These are phyloP conservation scores for Acer negundo DNA, from an alignment of 345 rosid species.

Conservation along the genomic window DNA sequence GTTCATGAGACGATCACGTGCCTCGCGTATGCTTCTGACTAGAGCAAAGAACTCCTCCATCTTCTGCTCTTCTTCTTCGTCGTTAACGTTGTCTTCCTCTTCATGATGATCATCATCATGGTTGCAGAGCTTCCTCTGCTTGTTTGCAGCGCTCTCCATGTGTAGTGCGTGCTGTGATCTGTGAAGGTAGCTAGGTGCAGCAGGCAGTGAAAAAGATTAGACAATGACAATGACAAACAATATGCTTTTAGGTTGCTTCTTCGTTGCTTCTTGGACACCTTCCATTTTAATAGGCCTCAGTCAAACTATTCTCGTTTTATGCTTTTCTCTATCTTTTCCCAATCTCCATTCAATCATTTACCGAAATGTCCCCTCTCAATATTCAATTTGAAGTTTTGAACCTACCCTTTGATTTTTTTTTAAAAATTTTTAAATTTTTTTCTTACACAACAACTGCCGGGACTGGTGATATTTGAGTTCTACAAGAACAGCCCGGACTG, in stretches of 20 bases:
- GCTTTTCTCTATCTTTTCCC: not conserved
- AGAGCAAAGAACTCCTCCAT: constrained; percentile 48
- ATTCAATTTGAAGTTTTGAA: too few relatives aligned
- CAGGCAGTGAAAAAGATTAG: not conserved
- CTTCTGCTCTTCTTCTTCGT: constrained; percentile 29
- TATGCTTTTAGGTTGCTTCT: constrained; percentile 29
- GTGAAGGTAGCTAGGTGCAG: too few relatives aligned
- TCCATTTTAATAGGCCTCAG: not conserved
- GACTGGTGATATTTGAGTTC: too few relatives aligned
- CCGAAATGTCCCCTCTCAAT: not conserved
- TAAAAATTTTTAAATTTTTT: too few relatives aligned
- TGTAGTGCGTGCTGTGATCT: not conserved
- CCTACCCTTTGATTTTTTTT: too few relatives aligned
- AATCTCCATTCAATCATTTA: not conserved
- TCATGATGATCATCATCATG: constrained; percentile 1
- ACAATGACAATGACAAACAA: not conserved
- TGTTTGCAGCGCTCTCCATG: constrained; percentile 29
- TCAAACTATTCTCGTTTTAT: not conserved
- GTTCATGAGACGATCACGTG: constrained; percentile 31
- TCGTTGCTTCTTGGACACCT: constrained; percentile 13
- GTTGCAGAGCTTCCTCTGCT: constrained; percentile 27
- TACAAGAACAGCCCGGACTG: too few relatives aligned
- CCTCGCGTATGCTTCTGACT: constrained; percentile 34
- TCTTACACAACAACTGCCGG: too few relatives aligned
- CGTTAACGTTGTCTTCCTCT: constrained; percentile 15